These are phyloP conservation scores for Trametes elegans DNA, from an alignment of 768 basidiomycete genomes.

Conservation along the genomic window DNA sequence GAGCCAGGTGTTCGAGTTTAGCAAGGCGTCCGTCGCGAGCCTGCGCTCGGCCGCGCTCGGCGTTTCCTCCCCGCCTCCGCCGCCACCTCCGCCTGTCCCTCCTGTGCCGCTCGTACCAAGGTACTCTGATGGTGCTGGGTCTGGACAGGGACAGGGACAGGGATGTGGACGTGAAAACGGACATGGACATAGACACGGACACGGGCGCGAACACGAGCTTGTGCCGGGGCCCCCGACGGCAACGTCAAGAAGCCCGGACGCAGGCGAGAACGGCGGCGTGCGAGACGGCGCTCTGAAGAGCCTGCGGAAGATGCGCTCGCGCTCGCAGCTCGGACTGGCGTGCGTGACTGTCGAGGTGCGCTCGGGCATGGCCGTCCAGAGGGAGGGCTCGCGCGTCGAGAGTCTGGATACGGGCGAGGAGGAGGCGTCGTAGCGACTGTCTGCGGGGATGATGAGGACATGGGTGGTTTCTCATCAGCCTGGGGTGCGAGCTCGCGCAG, in stretches of 20 bases:
- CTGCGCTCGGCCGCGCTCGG: constrained; percentile 10
- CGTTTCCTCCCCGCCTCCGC: neutral
- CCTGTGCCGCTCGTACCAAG: neutral
- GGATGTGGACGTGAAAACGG: neutral
- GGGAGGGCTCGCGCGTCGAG: neutral
- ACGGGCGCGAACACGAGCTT: neutral
- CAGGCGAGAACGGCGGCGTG: neutral
- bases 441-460: neutral
- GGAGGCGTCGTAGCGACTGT: too few species aligned
- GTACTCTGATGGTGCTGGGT: too few species aligned
- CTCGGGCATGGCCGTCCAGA: neutral
- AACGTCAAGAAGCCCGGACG: too few species aligned
- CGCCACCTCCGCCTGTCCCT: neutral
- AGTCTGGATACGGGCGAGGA: neutral
- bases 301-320: constrained; percentile 11
- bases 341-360: constrained; percentile 4
- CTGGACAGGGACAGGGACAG: too few species aligned
- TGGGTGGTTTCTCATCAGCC: neutral
- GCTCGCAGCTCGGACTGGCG: constrained; percentile 9
- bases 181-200: neutral
- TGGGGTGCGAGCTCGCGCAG: neutral
- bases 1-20: constrained; percentile 18
- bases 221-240: too few species aligned
- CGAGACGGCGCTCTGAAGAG: neutral
- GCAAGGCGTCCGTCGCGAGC: constrained; percentile 12